Base-by-base conservation (phyloP, 2,329 filamentous ascomycete species). In the Ascochyta fabae region DNA sequence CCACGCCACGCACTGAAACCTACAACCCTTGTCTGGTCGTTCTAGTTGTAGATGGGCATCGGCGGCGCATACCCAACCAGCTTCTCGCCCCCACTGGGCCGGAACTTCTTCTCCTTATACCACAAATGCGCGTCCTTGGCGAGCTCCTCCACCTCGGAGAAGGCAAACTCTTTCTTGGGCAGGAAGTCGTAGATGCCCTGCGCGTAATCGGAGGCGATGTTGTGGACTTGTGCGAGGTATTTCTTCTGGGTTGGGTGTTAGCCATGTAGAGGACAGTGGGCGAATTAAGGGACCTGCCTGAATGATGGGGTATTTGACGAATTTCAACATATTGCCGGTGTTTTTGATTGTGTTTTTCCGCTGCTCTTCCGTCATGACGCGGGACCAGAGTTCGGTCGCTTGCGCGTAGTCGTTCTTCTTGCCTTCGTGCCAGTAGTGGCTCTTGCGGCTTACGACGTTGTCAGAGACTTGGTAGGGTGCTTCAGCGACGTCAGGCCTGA, bases 391-490 rank as follows among this genome's bases (percentile, higher is more conserved):
- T 56, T 79, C 78, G 4, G 73, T 76, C 3, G 81, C 77, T 64
- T 85, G 82, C 23, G 79, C 78, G 64, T 84, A 84, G 44, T 84
- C 82, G 58, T 70, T 80, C 61, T 75, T 74, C 68, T 81, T 81
- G 19, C 80, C 82, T 64, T 84, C 81, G 61, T 84, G 81, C 74
- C 77, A 83, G 70, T 80, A 83, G 63, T 84, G 81, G 59, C 78
- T 80, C 73, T 84, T 83, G 45, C 81, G 77, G 56, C 77, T 78
- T 38, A 83, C 75, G 34, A 83, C 70, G 53, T 79, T 80, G 67
- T 84, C 81, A 24, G 74, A 74, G 12, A 84, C 79, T 24, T 74
- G 70, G 63, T 81, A 83, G 0, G 81, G 79, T 1, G 79, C 76
- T 62, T 84, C 81, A 1, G 81, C 81, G 1, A 73, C 71, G 55